phyloP scores from a whole-genome alignment of 2,329 filamentous ascomycete species.

The Metarhizium album region DNA sequence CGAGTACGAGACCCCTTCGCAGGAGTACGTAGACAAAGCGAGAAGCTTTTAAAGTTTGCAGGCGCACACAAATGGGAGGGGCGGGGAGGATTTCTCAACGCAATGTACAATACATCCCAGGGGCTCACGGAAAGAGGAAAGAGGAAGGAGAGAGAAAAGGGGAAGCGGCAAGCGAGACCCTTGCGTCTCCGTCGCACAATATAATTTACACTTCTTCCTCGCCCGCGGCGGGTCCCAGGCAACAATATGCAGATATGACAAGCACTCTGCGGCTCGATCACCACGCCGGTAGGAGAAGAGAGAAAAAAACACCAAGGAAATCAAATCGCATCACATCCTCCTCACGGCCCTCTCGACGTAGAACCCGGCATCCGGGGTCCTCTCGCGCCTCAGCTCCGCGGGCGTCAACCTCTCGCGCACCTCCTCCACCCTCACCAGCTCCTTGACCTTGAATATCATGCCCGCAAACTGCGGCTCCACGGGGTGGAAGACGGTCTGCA shows the following conservation, averaged over 20 bases:
- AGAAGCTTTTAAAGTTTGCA: slow-evolving; percentile 26
- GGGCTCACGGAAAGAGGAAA: neutral
- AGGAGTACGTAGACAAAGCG: slow-evolving; percentile 63
- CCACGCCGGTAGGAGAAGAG: no score
- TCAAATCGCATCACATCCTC: slow-evolving; percentile 11
- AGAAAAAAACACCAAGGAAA: no score
- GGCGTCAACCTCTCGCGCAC: slow-evolving; percentile 55
- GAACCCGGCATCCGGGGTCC: slow-evolving; percentile 71
- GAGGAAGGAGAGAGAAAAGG: neutral
- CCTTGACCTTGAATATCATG: slow-evolving; percentile 90
- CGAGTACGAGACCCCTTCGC: slow-evolving; percentile 62
- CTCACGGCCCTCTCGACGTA: slow-evolving; percentile 54
- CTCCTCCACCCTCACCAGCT: slow-evolving; percentile 74
- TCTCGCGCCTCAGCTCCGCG: slow-evolving; percentile 56
- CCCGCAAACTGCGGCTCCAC: slow-evolving; percentile 73
- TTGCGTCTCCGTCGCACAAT: neutral
- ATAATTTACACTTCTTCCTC: no score
- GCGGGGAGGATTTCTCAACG: no score
- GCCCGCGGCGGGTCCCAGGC: no score
- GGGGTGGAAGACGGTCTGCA: slow-evolving; percentile 81
- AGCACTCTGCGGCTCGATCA: no score
- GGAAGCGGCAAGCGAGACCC: neutral
- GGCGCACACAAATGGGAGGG: no score
- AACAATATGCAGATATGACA: no score
- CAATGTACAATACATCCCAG: neutral